Base-by-base conservation (phyloP, 257 asterid species). In the Coffea eugenioides region DNA sequence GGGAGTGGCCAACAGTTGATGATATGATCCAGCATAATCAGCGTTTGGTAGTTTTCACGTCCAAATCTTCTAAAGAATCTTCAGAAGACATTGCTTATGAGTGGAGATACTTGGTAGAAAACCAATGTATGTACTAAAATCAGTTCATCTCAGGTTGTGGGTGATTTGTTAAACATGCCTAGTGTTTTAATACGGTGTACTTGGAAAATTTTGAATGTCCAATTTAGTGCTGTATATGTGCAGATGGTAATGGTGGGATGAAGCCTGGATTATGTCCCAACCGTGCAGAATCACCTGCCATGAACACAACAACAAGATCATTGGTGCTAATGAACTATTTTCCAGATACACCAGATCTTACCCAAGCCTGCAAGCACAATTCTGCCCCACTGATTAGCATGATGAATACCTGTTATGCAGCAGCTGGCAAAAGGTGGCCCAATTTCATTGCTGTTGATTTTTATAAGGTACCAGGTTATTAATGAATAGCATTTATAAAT, bases 231-330 rank as follows among this genome's bases (percentile, higher is more conserved):
- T 80, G 52, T 77, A 67, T 78, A 80, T 81, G 64, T 80, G 89
- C 92, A 91, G 99, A 95, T 90, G 99, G 99, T 34, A 81, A 91
- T 76, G 95, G 92, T 75, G 99, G 99, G 77, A 89, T 89, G 94
- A 74, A 23, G 69, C 89, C 82, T 45, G 97, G 95, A 75, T 91
- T 93, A 18, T 93, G 99, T 87, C 93, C 97, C 14, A 89, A 87
- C 80, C 96, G 98, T 69, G 96, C 89, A 75, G 97, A 95, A 88
- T 93, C 99, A 25, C 71, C 85, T 39, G 84, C 92, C 3, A 88
- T 95, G 97, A 89, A 88, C 84, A 82, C 76, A 23, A 90, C 83
- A 77, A 87, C 98, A 8, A 91, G 89, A 88, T 93, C 99, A 69
- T 89, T 95, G 74, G 90, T 95, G 69, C 85, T 93, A 61, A 88